Percentiles rank a stretch among this genome's conserved stretches.
These are phyloP conservation scores for Rhynchospora breviuscula DNA, from an alignment of 176 grass and related monocot species.

Conservation along the genomic window DNA sequence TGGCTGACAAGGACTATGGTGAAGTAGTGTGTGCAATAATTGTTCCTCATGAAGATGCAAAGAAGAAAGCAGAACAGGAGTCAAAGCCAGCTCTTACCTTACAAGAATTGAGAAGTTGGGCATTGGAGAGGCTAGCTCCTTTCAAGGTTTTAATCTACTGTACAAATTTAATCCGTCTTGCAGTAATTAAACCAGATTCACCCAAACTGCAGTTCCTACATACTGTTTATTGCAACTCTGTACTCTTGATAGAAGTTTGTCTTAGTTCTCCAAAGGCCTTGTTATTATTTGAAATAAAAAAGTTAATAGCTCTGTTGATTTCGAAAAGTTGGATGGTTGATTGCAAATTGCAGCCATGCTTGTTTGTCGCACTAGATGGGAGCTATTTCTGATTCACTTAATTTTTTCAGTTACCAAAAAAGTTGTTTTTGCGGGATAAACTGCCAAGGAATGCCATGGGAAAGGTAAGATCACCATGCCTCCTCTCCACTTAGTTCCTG, in stretches of 20 bases:
- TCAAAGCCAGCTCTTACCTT: conserved; percentile 54
- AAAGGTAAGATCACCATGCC: conserved; percentile 45
- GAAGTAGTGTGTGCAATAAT: conserved; percentile 81
- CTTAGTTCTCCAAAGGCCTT: neutral
- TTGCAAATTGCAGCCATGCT: conserved; percentile 8
- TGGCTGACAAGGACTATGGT: conserved; percentile 77
- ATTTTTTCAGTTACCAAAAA: conserved; percentile 66
- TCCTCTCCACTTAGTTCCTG: neutral
- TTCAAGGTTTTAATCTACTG: conserved; percentile 58
- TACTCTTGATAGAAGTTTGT: neutral
- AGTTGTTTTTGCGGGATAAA: conserved; percentile 72
- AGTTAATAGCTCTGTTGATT: neutral
- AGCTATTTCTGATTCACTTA: conserved; percentile 12
- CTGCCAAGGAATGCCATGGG: conserved; percentile 98
- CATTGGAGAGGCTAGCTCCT: conserved; percentile 88
- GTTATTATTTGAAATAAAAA: neutral
- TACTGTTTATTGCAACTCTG: neutral
- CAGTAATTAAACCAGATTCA: neutral
- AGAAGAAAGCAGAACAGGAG: conserved; percentile 40
- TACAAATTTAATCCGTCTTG: neutral
- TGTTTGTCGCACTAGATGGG: neutral
- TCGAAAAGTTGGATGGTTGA: neutral
- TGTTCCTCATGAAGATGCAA: conserved; percentile 55
- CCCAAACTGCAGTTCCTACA: neutral
- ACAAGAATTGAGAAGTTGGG: conserved; percentile 66